Base-by-base conservation (phyloP, 1,284 basidiomycete genomes). In the Heimioporus retisporus region DNA sequence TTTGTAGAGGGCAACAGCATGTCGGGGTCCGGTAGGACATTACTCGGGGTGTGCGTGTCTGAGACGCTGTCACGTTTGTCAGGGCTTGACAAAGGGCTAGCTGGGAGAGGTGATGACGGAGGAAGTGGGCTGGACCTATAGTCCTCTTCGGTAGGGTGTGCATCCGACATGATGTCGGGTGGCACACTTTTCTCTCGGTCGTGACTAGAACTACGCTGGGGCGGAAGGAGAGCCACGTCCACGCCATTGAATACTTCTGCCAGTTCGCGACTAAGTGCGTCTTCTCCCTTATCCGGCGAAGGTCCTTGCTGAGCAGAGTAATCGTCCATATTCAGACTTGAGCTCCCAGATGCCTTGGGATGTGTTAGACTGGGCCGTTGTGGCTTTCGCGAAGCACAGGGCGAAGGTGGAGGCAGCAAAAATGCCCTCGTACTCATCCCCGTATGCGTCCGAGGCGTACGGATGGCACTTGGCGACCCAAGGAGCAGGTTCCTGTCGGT, bases 41-140 rank as follows among this genome's bases (percentile, higher is more conserved):
- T 13, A 21, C 65, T 56, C 2, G 46, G 35, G n/a, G 42, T 61
- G n/a, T 57, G 57, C 2, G 28, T 51, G 28, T 68, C 58, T n/a
- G 55, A 46, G 35, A 43, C 57, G 54, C 72, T 67, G 11, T 70
- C 65, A 23, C 64, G 65, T 25, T 77, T 79, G 57, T 76, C 72
- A 13, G 86, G 83, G 25, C 84, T 79, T 10, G 87, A 78, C 62
- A 82, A 74, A 4, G 90, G 89, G 72, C 91, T 92, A 5, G 84
- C 86, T 2, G 87, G 84, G 16, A 82, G 86, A 2, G 88, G 88
- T 3, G 90, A 92, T 3, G 91, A 92, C 11, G 90, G 91, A 6
- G 90, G 90, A 6, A 92, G 81, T 6, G 85, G 59, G 78, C 80
- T 83, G 69, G 83, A 85, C 75, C 87, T 77, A 25, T 77, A 74